Percentiles rank a stretch among this genome's conserved stretches.
These are phyloP conservation scores for Bassia scoparia DNA, from an alignment of 148 eudicot species.

Conservation along the genomic window DNA sequence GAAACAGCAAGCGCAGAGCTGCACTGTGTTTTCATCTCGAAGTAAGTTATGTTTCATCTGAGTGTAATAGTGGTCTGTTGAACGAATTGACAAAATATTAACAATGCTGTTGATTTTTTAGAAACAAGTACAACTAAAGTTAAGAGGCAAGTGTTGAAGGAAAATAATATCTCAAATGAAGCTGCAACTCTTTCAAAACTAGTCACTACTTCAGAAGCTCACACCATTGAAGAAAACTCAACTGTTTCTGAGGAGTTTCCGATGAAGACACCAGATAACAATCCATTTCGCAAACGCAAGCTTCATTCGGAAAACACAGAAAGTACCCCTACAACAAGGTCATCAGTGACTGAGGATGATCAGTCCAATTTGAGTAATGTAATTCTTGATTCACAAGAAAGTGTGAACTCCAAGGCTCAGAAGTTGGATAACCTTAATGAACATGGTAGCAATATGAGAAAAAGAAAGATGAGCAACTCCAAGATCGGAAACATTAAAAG, in stretches of 20 bases:
- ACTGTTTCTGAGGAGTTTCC: constrained; percentile 17
- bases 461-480: constrained; percentile 21
- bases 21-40: constrained; percentile 18
- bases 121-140: constrained; percentile 19
- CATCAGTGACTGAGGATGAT: constrained; percentile 42
- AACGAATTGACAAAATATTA: not conserved
- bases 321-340: constrained; percentile 28
- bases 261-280: constrained; percentile 39
- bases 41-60: not conserved
- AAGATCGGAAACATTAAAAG: constrained; percentile 23
- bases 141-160: constrained; percentile 31
- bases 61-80: not conserved
- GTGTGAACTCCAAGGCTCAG: constrained; percentile 40
- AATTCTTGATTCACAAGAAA: constrained; percentile 42
- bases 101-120: not conserved
- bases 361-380: constrained; percentile 10
- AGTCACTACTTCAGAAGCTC: constrained; percentile 24
- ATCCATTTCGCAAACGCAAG: constrained; percentile 55
- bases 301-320: constrained; percentile 27
- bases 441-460: constrained; percentile 22
- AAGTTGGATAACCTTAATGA: not conserved
- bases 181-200: constrained; percentile 38
- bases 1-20: constrained; percentile 16
- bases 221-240: constrained; percentile 21
- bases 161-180: constrained; percentile 41